phyloP scores from a whole-genome alignment of 805 yeast species.

The Phaffomyces opuntiae region DNA sequence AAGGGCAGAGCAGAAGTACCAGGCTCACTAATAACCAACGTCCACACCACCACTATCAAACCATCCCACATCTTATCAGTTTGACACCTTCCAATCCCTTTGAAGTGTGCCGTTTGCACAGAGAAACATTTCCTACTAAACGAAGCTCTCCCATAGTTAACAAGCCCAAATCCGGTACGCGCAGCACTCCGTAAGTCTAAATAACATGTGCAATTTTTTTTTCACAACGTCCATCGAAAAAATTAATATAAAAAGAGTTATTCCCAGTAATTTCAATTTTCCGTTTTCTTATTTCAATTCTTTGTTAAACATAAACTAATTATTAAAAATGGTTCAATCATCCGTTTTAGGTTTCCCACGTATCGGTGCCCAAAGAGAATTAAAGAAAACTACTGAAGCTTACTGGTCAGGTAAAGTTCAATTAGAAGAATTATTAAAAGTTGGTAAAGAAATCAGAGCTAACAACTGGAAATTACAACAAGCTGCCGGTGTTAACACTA shows the following conservation, averaged over 20 bases:
- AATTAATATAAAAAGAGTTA: slow-evolving; percentile 3
- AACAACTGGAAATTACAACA: slow-evolving; percentile 97
- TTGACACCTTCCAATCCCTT: neutral
- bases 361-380: slow-evolving; percentile 98
- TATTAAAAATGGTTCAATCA: slow-evolving; percentile 75
- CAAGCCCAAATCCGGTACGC: neutral
- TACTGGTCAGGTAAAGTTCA: slow-evolving; percentile 95
- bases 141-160: neutral
- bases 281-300: neutral
- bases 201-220: slow-evolving; percentile 3
- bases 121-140: too few species aligned
- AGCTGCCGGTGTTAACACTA: slow-evolving; percentile 94
- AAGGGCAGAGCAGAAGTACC: too few species aligned
- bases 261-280: neutral
- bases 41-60: neutral
- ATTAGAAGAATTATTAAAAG: slow-evolving; percentile 80
- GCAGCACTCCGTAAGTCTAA: neutral
- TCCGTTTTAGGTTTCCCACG: slow-evolving; percentile 99
- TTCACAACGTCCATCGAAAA: neutral
- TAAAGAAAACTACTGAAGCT: slow-evolving; percentile 97
- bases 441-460: slow-evolving; percentile 93
- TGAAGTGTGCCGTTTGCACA: neutral
- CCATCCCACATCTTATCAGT: neutral
- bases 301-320: neutral
- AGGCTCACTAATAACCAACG: too few species aligned